Conservation (phyloP, 2,329 filamentous ascomycete genomes). For the Clonostachys chloroleuca region DNA sequence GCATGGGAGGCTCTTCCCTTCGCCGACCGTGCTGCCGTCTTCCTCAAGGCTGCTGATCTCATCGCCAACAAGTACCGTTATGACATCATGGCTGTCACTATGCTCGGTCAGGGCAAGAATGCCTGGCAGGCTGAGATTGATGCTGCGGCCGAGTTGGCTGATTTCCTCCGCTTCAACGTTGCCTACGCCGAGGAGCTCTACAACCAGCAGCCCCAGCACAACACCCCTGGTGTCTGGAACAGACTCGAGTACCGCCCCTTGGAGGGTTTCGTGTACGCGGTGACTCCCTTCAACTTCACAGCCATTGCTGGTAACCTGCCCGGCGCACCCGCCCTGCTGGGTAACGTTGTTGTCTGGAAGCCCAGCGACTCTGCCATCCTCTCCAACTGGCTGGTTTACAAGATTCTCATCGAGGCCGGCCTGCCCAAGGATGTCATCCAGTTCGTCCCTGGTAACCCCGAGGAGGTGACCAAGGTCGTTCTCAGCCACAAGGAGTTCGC, state of each 20-base stretch:
- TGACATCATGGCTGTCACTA: conserved; percentile 92
- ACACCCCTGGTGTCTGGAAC: conserved; percentile 86
- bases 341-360: conserved; percentile 96
- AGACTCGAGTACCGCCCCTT: conserved; percentile 84
- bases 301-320: conserved; percentile 88
- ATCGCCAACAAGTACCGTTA: conserved; percentile 91
- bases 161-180: conserved; percentile 94
- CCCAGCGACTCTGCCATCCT: conserved; percentile 85
- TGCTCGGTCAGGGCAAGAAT: conserved; percentile 97
- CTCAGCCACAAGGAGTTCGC: conserved; percentile 78
- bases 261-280: conserved; percentile 92
- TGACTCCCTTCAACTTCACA: conserved; percentile 96
- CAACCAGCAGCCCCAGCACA: conserved; percentile 77
- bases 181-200: conserved; percentile 92
- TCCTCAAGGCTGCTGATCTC: conserved; percentile 92
- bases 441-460: conserved; percentile 86
- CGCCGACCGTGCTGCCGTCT: conserved; percentile 84
- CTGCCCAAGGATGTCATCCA: conserved; percentile 88
- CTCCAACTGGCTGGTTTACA: conserved; percentile 87
- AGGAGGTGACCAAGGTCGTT: conserved; percentile 73
- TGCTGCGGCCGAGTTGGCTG: conserved; percentile 83
- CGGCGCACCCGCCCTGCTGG: conserved; percentile 78
- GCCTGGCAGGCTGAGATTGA: conserved; percentile 99
- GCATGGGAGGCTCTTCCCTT: conserved; percentile 87
- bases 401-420: conserved; percentile 87